Base-by-base conservation (phyloP, 1,284 basidiomycete genomes). In the Ceratorhiza oryzae-sativae region DNA sequence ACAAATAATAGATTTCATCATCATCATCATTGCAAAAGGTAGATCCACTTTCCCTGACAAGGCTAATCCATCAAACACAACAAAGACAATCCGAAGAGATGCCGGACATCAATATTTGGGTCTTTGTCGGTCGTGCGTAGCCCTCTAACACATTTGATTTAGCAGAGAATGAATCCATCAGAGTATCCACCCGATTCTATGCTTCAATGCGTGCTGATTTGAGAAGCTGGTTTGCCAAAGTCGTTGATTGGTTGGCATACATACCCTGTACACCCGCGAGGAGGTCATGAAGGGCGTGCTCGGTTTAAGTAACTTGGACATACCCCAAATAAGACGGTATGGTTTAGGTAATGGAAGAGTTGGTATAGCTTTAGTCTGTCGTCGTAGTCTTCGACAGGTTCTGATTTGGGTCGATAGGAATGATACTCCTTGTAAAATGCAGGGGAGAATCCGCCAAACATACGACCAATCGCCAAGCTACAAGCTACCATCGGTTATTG, bases 321-420 rank as follows among this genome's bases (percentile, higher is more conserved):
- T 76, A 90, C 91, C 75, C 77, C 78, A 61, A 92, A 92, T 4
- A 93, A 77, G 8, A 90, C 81, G 0, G 90, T 90, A 76, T 93
- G 92, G 76, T 95, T 96, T 74, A 95, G 82, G 78, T 95, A 93
- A 80, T 96, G 94, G 76, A 93, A 96, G 48, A 95, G 81, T 80
- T 94, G 89, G 77, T 95, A 95, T 30, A 95, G 81, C 72, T 90
- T 86, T 42, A 83, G 84, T 27, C 94, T 85, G 61, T 91, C 81
- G 27, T 86, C 84, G 77, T 94, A 93, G 77, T 94, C 85, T 3
- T 85, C 84, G 1, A 82, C 83, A 1, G 93, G 94, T 63, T 90
- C 84, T 0, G 87, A 85, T 77, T 88, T 90, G 0, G 91, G 91
- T 49, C 86, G 82, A 72, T 89, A 76, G 51, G 86, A 75, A 76